Conservation (phyloP, 1,139 yeast genomes). For the Taphrina pruni region DNA sequence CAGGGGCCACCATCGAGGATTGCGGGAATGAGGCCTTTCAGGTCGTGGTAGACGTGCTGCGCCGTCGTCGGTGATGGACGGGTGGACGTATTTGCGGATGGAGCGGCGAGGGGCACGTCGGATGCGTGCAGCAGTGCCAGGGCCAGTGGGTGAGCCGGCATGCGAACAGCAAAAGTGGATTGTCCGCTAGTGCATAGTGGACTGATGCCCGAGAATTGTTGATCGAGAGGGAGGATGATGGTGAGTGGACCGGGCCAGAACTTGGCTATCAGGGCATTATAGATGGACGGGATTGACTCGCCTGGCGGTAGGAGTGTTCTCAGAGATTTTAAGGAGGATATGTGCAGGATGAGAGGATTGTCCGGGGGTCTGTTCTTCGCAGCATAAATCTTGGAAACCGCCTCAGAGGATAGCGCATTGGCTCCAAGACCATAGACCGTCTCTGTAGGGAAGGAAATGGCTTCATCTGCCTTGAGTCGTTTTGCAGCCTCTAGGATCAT, state of each 20-base stretch:
- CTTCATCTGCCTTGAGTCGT: constrained; percentile 12
- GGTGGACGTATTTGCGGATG: constrained; percentile 96
- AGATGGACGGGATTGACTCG: constrained; percentile 63
- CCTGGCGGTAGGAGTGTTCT: constrained; percentile 54
- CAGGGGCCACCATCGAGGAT: constrained; percentile 91
- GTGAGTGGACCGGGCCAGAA: constrained; percentile 99
- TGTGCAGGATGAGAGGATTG: constrained; percentile 89
- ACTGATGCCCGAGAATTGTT: constrained; percentile 56
- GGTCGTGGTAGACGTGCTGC: constrained; percentile 77
- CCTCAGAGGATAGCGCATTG: constrained; percentile 72
- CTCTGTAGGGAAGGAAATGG: constrained; percentile 92
- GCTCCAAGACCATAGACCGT: constrained; percentile 97
- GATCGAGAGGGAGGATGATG: constrained; percentile 66
- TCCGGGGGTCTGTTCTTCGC: constrained; percentile 96
- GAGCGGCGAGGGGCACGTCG: constrained; percentile 93
- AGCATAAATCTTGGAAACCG: constrained; percentile 74
- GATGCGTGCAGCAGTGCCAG: constrained; percentile 86
- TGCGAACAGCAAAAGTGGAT: constrained; percentile 85
- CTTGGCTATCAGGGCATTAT: constrained; percentile 63
- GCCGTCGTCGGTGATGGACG: constrained; percentile 93
- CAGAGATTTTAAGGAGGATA: constrained; percentile 77
- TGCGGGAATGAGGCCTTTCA: constrained; percentile 78
- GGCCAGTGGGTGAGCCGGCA: constrained; percentile 87
- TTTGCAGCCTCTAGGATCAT: constrained; percentile 34
- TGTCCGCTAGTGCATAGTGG: constrained; percentile 82